Percentiles rank a stretch among this genome's conserved stretches.
Evolutionary conservation across 345 rosid genomes (phyloP).

Genomic region (Odontarrhena argentea): DNA sequence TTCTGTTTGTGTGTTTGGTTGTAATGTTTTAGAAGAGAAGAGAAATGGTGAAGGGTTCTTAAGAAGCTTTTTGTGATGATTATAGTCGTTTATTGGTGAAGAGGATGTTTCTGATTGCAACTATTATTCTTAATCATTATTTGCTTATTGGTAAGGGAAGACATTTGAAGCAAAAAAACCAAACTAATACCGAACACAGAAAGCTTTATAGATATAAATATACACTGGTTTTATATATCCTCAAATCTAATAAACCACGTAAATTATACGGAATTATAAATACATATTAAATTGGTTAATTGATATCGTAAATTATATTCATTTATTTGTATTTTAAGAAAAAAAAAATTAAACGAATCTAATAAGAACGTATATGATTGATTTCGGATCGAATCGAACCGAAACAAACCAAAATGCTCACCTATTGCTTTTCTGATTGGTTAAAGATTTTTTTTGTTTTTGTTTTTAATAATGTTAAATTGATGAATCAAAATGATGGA

Average conservation of each 20-base stretch:
- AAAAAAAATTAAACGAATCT: neutral
- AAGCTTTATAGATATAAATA: neutral
- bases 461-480: neutral
- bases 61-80: conserved; percentile 40
- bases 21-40: conserved; percentile 26
- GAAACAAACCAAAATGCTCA: neutral
- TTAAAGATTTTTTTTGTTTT: neutral
- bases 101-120: conserved; percentile 34
- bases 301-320: neutral
- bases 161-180: conserved; percentile 22
- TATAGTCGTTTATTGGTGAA: conserved; percentile 39
- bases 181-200: conserved; percentile 1
- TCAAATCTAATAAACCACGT: neutral
- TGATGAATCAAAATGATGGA: conserved; percentile 28
- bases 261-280: neutral
- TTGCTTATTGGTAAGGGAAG: conserved; percentile 20
- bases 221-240: conserved; percentile 10
- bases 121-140: conserved; percentile 16
- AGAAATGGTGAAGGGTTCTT: conserved; percentile 29
- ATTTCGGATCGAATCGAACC: neutral
- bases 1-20: conserved; percentile 25
- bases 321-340: too few species aligned
- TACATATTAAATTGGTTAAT: neutral
- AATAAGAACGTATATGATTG: neutral
- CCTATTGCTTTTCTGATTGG: neutral